Evolutionary conservation across 306 rosid genomes (phyloP), one percentile per base, ranked within the genome.

Genomic region (Adenanthera pavonina): DNA sequence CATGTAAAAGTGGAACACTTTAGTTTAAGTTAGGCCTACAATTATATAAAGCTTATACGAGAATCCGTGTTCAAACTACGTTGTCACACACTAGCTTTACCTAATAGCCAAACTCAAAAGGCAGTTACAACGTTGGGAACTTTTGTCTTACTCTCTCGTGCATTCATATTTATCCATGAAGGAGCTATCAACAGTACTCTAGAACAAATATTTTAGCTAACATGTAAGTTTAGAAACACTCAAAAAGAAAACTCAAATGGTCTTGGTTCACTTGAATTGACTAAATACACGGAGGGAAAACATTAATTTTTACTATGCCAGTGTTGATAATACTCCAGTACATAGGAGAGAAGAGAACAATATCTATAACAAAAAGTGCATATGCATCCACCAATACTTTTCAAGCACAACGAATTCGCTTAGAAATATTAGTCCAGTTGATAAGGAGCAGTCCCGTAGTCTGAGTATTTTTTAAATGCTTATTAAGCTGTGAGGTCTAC

Each of bases 11-110:
- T 76, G 54, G 89, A 78, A 75, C 1, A 52, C 73, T 69, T 82
- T 69, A 60, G 47, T 43, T 62, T 34, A 65, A 75, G 62, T 79
- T 70, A 54, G 61, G 81, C 81, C 53, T 15, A 25, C 16, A 74
- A 25, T 25, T 7, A 43, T 40, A 62, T 61, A 66, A 54, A 41
- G 76, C 61, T 81, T 72, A 69, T 8, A 20, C 33, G 68, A 77
- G 71, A 76, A 47, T 76, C 30, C 30, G 30, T 61, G 73, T 84
- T 57, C 74, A 72, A 79, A 74, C 52, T 70, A 80, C 72, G 51
- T 80, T 35, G 64, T 80, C 85, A 73, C 84, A 81, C 83, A 49
- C 77, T 77, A 83, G 38, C 82, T 83, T 85, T 69, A 74, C 89
- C 88, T 48, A 81, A 25, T 52, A 19, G 81, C 80, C 84, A 79